These are phyloP conservation scores for Scheffersomyces quercinus DNA, from an alignment of 1,139 yeast genomes.

Conservation along the genomic window DNA sequence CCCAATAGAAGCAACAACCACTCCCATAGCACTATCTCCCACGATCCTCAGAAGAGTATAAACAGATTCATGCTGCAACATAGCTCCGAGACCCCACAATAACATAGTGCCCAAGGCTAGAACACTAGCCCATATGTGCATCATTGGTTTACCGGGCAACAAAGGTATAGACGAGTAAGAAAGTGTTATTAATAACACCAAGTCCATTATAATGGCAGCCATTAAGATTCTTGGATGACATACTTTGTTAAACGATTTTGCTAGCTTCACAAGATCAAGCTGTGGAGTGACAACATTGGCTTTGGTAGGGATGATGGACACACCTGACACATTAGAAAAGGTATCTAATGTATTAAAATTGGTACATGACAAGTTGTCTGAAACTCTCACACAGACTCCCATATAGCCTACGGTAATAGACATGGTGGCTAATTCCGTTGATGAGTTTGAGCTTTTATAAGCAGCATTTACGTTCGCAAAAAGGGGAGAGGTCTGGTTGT, in stretches of 20 bases:
- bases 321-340: conserved; percentile 27
- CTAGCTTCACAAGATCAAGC: conserved; percentile 43
- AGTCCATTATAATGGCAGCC: conserved; percentile 45
- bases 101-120: conserved; percentile 41
- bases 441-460: conserved; percentile 21
- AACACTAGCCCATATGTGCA: conserved; percentile 33
- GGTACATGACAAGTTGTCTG: conserved; percentile 31
- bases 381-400: conserved; percentile 45
- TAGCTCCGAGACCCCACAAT: conserved; percentile 69
- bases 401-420: conserved; percentile 51
- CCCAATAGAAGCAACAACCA: conserved; percentile 49
- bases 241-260: conserved; percentile 41
- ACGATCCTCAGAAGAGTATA: conserved; percentile 46
- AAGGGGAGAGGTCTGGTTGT: conserved; percentile 43
- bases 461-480: conserved; percentile 34
- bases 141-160: conserved; percentile 42
- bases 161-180: conserved; percentile 50
- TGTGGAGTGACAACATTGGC: conserved; percentile 21
- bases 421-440: conserved; percentile 28
- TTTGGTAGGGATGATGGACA: conserved; percentile 15
- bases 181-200: conserved; percentile 40
- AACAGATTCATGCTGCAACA: conserved; percentile 66
- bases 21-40: conserved; percentile 52
- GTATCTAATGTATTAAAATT: conserved; percentile 24
- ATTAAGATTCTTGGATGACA: conserved; percentile 58